Evolutionary conservation across 306 rosid species (phyloP).

Genomic region (Glycine latifolia): DNA sequence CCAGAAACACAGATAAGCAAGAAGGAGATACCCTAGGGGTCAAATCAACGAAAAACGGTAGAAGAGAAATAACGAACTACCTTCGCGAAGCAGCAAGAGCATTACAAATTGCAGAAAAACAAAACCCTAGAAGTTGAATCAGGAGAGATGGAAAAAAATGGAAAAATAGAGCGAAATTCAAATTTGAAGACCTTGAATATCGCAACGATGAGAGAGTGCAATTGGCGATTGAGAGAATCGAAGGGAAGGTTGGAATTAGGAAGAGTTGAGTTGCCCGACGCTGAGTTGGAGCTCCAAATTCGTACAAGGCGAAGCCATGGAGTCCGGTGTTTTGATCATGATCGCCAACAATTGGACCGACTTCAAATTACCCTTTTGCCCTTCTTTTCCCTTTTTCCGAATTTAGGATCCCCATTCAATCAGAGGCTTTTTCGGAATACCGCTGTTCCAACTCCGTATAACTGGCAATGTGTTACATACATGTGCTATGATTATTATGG

Average conservation of each 20-base stretch:
- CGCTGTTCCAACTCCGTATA: constrained; percentile 29
- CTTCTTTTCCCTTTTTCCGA: constrained; percentile 39
- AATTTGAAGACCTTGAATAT: constrained; percentile 56
- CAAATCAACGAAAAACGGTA: constrained; percentile 48
- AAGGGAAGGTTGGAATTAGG: constrained; percentile 46
- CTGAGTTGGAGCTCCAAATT: constrained; percentile 72
- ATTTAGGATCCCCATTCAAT: background rate
- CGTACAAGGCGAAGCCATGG: constrained; percentile 77
- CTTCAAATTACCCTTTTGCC: constrained; percentile 56
- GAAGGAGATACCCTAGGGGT: constrained; percentile 54
- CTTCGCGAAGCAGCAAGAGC: constrained; percentile 29
- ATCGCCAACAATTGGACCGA: constrained; percentile 67
- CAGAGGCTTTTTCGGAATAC: constrained; percentile 45
- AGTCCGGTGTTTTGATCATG: constrained; percentile 77
- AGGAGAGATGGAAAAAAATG: constrained; percentile 19
- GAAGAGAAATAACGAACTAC: constrained; percentile 33
- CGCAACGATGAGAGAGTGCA: constrained; percentile 47
- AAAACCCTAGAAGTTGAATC: constrained; percentile 70
- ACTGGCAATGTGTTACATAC: constrained; percentile 49
- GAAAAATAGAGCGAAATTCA: constrained; percentile 26
- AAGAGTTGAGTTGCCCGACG: constrained; percentile 48
- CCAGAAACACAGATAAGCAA: background rate
- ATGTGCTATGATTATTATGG: constrained; percentile 48
- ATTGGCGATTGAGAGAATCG: constrained; percentile 41
- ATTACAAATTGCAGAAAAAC: constrained; percentile 42